Conservation (phyloP, 257 asterid genomes). For the Solanum medicagineum region DNA sequence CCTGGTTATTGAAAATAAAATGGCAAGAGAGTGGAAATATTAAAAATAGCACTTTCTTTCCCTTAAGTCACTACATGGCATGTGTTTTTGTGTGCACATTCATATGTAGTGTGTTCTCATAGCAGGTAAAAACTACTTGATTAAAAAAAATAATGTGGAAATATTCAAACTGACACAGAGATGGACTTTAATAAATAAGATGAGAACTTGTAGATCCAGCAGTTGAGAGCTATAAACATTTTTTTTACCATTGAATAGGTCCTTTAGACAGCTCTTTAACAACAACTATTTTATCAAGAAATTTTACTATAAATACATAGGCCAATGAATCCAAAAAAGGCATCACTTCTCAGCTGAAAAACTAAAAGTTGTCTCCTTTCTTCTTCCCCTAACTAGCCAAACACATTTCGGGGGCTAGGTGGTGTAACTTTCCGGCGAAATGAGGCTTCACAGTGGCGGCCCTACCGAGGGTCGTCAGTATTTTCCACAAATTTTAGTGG, state of each 20-base stretch:
- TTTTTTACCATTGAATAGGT: neutral
- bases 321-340: neutral
- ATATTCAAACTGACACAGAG: neutral
- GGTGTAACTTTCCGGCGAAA: neutral
- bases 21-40: neutral
- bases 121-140: neutral
- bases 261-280: neutral
- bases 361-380: neutral
- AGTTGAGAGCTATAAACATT: neutral
- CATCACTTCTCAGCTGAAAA: neutral
- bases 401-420: neutral
- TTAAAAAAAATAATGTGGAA: neutral
- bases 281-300: neutral
- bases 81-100: neutral
- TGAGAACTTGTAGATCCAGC: conserved; percentile 7
- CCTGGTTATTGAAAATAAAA: neutral
- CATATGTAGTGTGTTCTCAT: neutral
- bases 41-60: neutral
- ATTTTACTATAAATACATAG: neutral
- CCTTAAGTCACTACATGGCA: neutral
- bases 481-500: neutral
- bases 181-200: neutral
- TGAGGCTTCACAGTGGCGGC: neutral
- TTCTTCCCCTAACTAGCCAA: neutral
- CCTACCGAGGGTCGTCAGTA: neutral